Evolutionary conservation across 2,329 filamentous ascomycete species (phyloP).

Genomic region (Didymella segeticola): DNA sequence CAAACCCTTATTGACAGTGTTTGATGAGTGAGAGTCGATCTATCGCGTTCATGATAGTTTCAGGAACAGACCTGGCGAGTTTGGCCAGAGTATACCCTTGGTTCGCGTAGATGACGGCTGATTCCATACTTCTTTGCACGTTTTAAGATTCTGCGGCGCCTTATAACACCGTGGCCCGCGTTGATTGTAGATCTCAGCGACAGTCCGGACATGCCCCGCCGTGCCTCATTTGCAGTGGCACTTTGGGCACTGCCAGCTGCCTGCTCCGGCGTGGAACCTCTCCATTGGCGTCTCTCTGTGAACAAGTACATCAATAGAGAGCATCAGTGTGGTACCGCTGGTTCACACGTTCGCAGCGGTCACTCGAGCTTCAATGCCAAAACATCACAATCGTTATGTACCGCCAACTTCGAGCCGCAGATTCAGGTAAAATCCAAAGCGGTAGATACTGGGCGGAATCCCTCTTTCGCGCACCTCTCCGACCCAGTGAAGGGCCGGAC

Average conservation of each 20-base stretch:
- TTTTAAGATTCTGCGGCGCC: neutral
- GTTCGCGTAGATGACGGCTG: neutral
- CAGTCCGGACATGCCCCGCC: too few species aligned
- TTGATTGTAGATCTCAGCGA: neutral
- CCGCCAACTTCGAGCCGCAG: constrained; percentile 60
- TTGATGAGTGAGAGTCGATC: neutral
- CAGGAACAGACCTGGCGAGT: neutral
- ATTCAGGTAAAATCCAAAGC: constrained; percentile 58
- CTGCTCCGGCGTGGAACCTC: neutral
- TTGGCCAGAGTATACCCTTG: neutral
- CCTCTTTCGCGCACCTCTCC: constrained; percentile 52
- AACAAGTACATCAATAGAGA: neutral
- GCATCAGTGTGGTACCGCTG: too few species aligned
- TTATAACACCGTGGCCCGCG: neutral
- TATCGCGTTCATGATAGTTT: neutral
- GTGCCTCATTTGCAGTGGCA: neutral
- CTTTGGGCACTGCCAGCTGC: neutral
- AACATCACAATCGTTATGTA: constrained; percentile 42
- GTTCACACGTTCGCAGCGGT: neutral
- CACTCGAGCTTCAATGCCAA: neutral
- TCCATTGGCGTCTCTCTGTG: neutral
- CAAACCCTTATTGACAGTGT: neutral
- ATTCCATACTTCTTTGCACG: neutral
- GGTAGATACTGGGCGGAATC: constrained; percentile 59
- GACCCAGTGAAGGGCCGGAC: constrained; percentile 54